Base-by-base conservation (phyloP, 768 basidiomycete species). In the Leucocoprinus leucothites region DNA sequence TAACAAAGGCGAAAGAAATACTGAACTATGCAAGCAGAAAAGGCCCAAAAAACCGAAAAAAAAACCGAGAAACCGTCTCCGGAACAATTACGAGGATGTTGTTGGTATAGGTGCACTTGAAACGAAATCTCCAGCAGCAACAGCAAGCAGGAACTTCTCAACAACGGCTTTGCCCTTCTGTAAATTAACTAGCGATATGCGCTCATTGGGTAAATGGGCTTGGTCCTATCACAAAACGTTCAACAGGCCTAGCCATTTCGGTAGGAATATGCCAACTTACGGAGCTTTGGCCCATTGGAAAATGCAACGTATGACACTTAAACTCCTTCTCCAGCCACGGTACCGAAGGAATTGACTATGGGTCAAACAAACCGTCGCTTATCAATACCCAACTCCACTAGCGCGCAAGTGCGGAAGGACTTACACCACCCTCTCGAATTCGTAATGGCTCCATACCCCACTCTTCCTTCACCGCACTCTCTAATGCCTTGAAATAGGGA, bases 261-360 rank as follows among this genome's bases (percentile, higher is more conserved):
- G 22, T 25, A 14, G 28, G 28, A 34, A 2, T 19, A 28, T 5
- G 28, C 2, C 36, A 16, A 73, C 85, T 65, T 59, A 92, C 92
- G 38, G 87, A 84, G 67, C 89, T 91, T 66, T 96, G 93, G 0
- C 96, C 97, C 72, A 99, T 84, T 0, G 97, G 97, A 1, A 99
- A 78, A 70, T 99, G 97, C 9, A 98, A 77, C 18, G 93, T 93
- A 46, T 85, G 88, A 53, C 94, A 97, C 1, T 78, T 74, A 60
- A 99, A 96, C 65, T 87, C 85, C 61, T 94, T 93, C 70, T 99
- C 97, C 2, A 99, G 76, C 69, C 86, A 95, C 0, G 95, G 96
- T 0, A 98, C 83, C 1, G 92, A 92, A 3, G 97, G 97, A 50
- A 98, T 94, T 5, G 92, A 93, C 93, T 95, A 61, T 41, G 57